Base-by-base conservation (phyloP, 805 yeast species). In the Jamesozyma rosinii region DNA sequence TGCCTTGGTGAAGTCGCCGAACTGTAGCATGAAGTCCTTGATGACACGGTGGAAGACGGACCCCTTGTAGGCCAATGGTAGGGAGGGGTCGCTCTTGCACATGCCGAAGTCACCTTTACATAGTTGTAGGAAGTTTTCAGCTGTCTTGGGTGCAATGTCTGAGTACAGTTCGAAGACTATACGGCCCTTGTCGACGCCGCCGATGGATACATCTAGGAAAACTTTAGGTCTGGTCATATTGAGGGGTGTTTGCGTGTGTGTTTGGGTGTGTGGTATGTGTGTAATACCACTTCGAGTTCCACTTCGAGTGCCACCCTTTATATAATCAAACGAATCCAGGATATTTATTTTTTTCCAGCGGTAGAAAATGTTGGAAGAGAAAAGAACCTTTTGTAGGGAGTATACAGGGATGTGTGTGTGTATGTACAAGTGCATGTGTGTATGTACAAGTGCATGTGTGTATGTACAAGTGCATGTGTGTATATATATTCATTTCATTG, bases 21-120 rank as follows among this genome's bases (percentile, higher is more conserved):
- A 95, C 68, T 88, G 97, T 54, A 85, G 75, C 97, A 88, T 88
- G 58, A 88, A 88, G 45, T 76, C 77, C 60, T 81, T 79, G 64
- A 90, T 92, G 31, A 92, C 85, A 49, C 98, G 76, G 67, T 90
- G 98, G 72, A 90, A 90, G n/a, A 72, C 65, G n/a, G 94, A 82
- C 18, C 86, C 86, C 63, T 86, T 84, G 72, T 79, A 92, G 43
- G 70, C 66, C 49, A 86, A 69, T 4, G 86, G 84, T 49, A 74
- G 71, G 2, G 54, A 58, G 1, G 65, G 60, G 11, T 55, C 56
- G 3, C 57, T 36, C 31, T 49, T 54, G 30, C 52, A 44, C 38
- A 52, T 26, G 11, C 92, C 94, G 2, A 71, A 60, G 59, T 86
- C 95, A 21, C 97, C 97, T 34, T 95, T 82, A 65, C 95, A 82